Conservation (phyloP, 345 rosid species). For the Cardiospermum halicacabum region DNA sequence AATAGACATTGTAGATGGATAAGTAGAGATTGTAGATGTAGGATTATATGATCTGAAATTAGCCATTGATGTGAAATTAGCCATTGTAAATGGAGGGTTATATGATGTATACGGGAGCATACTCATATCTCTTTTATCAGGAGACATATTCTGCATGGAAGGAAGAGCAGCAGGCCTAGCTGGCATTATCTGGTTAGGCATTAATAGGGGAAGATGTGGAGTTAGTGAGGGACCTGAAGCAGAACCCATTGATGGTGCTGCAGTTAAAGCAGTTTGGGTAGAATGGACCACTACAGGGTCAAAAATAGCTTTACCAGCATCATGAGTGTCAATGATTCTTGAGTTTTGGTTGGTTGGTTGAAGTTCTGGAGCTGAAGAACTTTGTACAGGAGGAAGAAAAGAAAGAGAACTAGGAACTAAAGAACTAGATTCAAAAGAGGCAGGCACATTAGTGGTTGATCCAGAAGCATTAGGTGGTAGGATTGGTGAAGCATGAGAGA, state of each 20-base stretch:
- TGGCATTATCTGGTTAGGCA: conserved; percentile 21
- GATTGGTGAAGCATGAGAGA: conserved; percentile 11
- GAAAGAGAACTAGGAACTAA: conserved; percentile 7
- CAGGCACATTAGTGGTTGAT: conserved; percentile 4
- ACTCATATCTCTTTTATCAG: conserved; percentile 19
- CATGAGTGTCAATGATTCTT: conserved; percentile 15
- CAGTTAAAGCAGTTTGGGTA: conserved; percentile 7
- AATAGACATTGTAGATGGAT: too few species aligned
- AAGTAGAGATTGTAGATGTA: too few species aligned
- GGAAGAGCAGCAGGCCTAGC: conserved; percentile 16
- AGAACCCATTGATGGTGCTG: conserved; percentile 6
- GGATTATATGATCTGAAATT: too few species aligned
- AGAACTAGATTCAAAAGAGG: conserved; percentile 13
- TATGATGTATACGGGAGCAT: conserved; percentile 8
- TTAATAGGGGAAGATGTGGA: conserved; percentile 18
- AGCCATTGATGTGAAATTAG: too few species aligned
- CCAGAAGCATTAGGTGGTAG: conserved; percentile 18
- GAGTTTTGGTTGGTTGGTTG: conserved; percentile 15
- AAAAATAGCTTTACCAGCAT: conserved; percentile 7
- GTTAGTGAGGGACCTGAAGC: conserved; percentile 24
- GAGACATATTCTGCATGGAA: conserved; percentile 13
- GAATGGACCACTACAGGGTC: conserved; percentile 8
- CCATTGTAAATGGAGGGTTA: too few species aligned
- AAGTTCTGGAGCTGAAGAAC: conserved; percentile 12
- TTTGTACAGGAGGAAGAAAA: conserved; percentile 8